Conservation (phyloP, 2,329 filamentous ascomycete genomes). For the Cercospora janseana region DNA sequence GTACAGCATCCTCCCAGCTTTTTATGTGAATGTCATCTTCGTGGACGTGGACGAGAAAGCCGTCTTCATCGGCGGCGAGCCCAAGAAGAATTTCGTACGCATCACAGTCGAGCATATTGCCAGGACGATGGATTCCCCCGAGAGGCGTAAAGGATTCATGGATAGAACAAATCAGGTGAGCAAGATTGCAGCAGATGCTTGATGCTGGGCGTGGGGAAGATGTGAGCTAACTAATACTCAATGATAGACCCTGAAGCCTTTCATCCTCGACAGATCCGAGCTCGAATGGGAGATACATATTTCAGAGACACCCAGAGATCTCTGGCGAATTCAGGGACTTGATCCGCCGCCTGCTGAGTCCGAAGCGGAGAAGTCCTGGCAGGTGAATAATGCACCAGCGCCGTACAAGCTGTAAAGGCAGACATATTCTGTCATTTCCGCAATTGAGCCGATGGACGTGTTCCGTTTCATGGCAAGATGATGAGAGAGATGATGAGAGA, state of each 20-base stretch:
- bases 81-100: constrained; percentile 1
- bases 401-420: background rate
- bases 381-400: background rate
- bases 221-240: background rate
- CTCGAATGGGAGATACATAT: constrained; percentile 1
- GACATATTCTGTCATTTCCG: background rate
- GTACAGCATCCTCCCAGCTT: background rate
- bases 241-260: background rate
- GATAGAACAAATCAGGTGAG: background rate
- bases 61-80: background rate
- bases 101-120: background rate
- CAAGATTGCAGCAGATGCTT: too few relatives aligned
- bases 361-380: background rate
- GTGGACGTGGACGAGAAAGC: background rate
- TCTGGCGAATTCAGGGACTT: background rate
- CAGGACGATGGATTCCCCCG: background rate
- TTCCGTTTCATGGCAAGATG: too few relatives aligned
- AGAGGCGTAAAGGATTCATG: background rate
- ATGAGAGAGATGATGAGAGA: too few relatives aligned
- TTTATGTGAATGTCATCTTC: background rate
- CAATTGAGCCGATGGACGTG: too few relatives aligned
- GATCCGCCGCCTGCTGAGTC: background rate
- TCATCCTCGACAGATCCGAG: background rate
- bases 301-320: background rate
- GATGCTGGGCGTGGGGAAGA: background rate